Conservation (phyloP, 2,329 filamentous ascomycete genomes). For the Scedosporium aurantiacum region DNA sequence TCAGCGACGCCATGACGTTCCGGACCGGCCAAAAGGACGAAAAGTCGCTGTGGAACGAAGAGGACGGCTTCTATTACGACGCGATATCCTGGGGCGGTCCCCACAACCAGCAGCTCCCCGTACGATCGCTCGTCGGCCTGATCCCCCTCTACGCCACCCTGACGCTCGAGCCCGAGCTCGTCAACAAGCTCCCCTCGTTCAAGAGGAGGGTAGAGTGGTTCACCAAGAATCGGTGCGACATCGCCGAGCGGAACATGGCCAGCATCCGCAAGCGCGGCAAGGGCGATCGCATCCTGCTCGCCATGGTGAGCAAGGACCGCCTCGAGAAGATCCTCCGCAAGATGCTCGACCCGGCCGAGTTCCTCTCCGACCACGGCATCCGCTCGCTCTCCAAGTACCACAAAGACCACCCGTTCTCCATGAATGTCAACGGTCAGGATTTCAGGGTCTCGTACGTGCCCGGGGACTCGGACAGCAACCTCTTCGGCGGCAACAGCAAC, state of each 20-base stretch:
- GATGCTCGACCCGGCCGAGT: constrained; percentile 92
- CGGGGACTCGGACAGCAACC: constrained; percentile 89
- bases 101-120: constrained; percentile 84
- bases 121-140: constrained; percentile 82
- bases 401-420: constrained; percentile 79
- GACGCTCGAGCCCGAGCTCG: constrained; percentile 85
- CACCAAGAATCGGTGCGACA: constrained; percentile 72
- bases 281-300: constrained; percentile 74
- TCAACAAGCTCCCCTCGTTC: constrained; percentile 85
- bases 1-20: constrained; percentile 94
- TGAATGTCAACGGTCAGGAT: constrained; percentile 87
- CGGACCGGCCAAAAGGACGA: constrained; percentile 58
- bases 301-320: constrained; percentile 88
- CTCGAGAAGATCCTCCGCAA: constrained; percentile 77
- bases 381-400: constrained; percentile 87
- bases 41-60: constrained; percentile 87
- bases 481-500: constrained; percentile 96
- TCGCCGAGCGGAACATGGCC: constrained; percentile 88
- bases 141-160: constrained; percentile 89
- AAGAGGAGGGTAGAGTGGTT: constrained; percentile 94
- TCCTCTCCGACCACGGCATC: constrained; percentile 81
- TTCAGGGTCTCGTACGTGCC: constrained; percentile 85
- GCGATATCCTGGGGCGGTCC: constrained; percentile 93
- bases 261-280: constrained; percentile 86
- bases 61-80: constrained; percentile 97